phyloP scores from a whole-genome alignment of 2,329 filamentous ascomycete species.

The Exophiala calicioides region DNA sequence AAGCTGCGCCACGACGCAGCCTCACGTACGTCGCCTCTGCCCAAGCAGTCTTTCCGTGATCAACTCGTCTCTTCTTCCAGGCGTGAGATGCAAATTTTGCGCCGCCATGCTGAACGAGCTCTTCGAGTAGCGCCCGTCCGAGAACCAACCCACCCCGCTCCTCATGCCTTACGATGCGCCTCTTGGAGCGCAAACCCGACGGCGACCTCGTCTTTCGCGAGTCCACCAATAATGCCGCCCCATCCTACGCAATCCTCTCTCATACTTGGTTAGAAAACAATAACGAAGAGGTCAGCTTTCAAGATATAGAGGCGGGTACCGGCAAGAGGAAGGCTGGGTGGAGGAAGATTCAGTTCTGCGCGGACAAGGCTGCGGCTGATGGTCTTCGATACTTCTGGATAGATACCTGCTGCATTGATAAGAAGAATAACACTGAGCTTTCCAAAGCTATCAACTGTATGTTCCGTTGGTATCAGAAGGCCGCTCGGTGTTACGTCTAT shows the following conservation, averaged over 20 bases:
- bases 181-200: conserved; percentile 16
- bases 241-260: conserved; percentile 38
- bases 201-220: conserved; percentile 13
- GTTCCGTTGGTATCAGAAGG: conserved; percentile 17
- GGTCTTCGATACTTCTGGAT: conserved; percentile 21
- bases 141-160: background rate
- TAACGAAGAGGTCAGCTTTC: conserved; percentile 34
- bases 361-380: conserved; percentile 14
- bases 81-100: conserved; percentile 1
- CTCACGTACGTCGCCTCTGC: background rate
- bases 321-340: conserved; percentile 16
- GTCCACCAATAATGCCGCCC: conserved; percentile 5
- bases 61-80: conserved; percentile 2
- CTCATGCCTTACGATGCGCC: conserved; percentile 17
- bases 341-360: conserved; percentile 19
- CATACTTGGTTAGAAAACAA: conserved; percentile 24
- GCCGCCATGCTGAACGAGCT: conserved; percentile 5
- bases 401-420: conserved; percentile 23
- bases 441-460: too few relatives aligned
- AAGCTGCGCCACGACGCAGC: too few relatives aligned
- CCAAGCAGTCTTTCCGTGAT: background rate
- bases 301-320: conserved; percentile 33
- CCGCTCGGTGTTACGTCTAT: conserved; percentile 14
- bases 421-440: conserved; percentile 14
- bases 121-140: conserved; percentile 4